Base-by-base conservation (phyloP, 208 protist species). In the Leishmania lainsoni region DNA sequence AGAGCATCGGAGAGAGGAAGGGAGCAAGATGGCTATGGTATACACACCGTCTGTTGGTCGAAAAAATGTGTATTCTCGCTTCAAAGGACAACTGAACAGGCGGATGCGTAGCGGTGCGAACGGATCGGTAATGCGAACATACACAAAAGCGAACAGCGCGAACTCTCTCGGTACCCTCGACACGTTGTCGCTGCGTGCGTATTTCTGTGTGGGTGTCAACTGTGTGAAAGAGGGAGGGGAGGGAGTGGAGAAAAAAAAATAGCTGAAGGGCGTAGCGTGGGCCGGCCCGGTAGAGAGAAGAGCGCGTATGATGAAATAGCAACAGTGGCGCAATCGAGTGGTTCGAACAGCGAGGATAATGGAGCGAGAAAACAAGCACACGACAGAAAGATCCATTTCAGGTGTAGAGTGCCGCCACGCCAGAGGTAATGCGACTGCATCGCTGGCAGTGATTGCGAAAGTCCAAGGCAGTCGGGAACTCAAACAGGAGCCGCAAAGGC, bases 1-100 rank as follows among this genome's bases (percentile, higher is more conserved):
- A 68, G 73, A 77, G 49, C 73, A 77, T 52, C 54, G 73, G 52
- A 14, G 73, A 72, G 35, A n/a, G 73, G 20, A 32, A 74, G 69
- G 32, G 42, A 72, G 45, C 35, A 48, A n/a, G 14, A 66, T 14
- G 54, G 35, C 73, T 65, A 77, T 56, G 56, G 49, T 61, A 8
- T 4, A 59, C 71, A 75, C 49, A 59, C 71, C 51, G 39, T 75
- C 51, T 29, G 10, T 5, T 61, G n/a, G 49, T 8, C n/a, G 6
- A 56, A 48, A 52, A 39, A 29, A 59, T 59, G 29, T 29, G 71
- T n/a, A 45, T 10, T 6, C 51, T 14, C 32, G 26, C 45, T 42
- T 39, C 5, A 42, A 61, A 42, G 32, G 52, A 14, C 32, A 45
- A 51, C 54, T 35, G 35, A 48, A 39, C 20, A 49, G 73, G 16